Conservation (phyloP, 495 filamentous ascomycete genomes). For the Neurospora pannonica region DNA sequence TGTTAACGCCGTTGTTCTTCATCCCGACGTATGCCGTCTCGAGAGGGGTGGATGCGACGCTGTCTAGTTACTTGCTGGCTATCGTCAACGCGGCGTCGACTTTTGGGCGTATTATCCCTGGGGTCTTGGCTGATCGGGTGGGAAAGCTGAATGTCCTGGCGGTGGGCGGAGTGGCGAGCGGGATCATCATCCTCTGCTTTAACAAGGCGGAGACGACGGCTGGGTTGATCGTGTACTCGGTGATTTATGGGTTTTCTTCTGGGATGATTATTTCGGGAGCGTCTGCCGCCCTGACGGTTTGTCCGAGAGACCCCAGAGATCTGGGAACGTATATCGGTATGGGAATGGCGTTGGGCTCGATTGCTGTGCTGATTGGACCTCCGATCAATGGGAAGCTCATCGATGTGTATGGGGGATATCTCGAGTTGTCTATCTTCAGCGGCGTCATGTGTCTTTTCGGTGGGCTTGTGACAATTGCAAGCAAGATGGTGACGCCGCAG, state of each 20-base stretch:
- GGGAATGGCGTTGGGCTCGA: constrained; percentile 35
- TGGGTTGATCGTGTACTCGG: constrained; percentile 29
- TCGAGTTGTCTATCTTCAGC: constrained; percentile 36
- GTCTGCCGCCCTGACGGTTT: constrained; percentile 32
- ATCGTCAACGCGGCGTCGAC: constrained; percentile 46
- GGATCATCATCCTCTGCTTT: constrained; percentile 36
- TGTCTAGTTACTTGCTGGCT: constrained; percentile 44
- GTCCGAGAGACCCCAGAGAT: constrained; percentile 31
- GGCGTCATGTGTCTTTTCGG: constrained; percentile 32
- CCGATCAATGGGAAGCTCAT: constrained; percentile 43
- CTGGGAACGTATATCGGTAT: constrained; percentile 49
- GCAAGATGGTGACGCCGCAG: constrained; percentile 22
- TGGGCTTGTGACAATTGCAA: constrained; percentile 11
- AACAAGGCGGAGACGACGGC: constrained; percentile 25
- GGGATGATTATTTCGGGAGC: constrained; percentile 40
- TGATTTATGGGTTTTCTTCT: constrained; percentile 29
- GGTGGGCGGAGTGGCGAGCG: constrained; percentile 21
- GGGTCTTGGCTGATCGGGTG: constrained; percentile 43
- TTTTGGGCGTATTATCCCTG: constrained; percentile 49
- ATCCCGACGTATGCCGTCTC: constrained; percentile 42
- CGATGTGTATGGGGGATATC: constrained; percentile 30
- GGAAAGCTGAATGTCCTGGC: constrained; percentile 43
- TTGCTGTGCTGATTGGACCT: constrained; percentile 42
- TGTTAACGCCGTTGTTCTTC: constrained; percentile 50
- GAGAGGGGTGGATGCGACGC: constrained; percentile 34